phyloP scores from a whole-genome alignment of 2,329 filamentous ascomycete genomes.

The Aspergillus oerlinghausenensis region DNA sequence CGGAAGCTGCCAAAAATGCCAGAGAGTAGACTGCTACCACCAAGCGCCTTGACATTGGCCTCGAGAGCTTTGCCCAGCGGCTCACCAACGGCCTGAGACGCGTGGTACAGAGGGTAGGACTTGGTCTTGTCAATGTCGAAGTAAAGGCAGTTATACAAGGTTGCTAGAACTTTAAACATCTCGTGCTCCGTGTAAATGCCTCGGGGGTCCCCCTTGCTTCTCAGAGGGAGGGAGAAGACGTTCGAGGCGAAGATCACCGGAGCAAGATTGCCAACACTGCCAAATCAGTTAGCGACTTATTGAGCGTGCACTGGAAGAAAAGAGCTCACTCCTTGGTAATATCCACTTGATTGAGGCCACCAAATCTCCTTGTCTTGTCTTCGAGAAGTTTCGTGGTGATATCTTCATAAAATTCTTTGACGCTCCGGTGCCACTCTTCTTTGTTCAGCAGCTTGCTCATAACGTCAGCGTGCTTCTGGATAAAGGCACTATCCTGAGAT shows the following conservation, averaged over 20 bases:
- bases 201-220: conserved; percentile 47
- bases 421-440: conserved; percentile 56
- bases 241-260: conserved; percentile 54
- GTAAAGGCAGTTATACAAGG: conserved; percentile 64
- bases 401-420: conserved; percentile 64
- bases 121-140: conserved; percentile 63
- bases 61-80: conserved; percentile 61
- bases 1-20: conserved; percentile 45
- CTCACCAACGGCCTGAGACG: conserved; percentile 52
- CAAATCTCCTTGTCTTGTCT: conserved; percentile 62
- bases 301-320: background rate
- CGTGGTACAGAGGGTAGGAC: conserved; percentile 60
- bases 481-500: conserved; percentile 47
- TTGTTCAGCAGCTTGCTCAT: conserved; percentile 58
- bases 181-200: conserved; percentile 56
- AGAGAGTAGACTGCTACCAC: conserved; percentile 53
- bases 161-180: conserved; percentile 57
- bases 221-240: conserved; percentile 53
- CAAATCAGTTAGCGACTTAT: conserved; percentile 3
- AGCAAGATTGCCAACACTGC: conserved; percentile 48
- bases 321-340: conserved; percentile 53
- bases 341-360: conserved; percentile 62
- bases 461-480: conserved; percentile 49
- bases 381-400: conserved; percentile 59
- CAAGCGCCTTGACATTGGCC: conserved; percentile 59